phyloP scores from a whole-genome alignment of 345 rosid genomes.

The Gossypium bickii region DNA sequence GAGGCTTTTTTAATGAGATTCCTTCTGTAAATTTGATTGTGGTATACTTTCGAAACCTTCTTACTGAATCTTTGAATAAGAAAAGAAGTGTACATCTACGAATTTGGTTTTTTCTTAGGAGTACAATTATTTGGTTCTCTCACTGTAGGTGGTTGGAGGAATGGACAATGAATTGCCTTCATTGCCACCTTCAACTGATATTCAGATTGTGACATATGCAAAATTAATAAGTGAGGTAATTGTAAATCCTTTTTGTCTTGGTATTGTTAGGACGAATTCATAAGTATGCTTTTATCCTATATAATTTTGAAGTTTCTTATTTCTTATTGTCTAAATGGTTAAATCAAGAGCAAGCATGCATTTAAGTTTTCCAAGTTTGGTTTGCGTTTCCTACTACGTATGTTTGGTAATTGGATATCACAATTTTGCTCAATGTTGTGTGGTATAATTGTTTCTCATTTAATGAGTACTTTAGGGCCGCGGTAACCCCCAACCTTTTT shows the following conservation, averaged over 20 bases:
- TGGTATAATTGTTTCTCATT: conserved; percentile 14
- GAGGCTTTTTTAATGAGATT: conserved; percentile 77
- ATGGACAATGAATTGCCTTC: conserved; percentile 73
- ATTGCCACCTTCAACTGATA: conserved; percentile 66
- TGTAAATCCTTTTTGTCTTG: conserved; percentile 12
- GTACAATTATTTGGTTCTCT: conserved; percentile 18
- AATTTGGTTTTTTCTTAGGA: conserved; percentile 9
- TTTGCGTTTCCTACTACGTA: too few species aligned
- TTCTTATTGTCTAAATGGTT: too few species aligned
- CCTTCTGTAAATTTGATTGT: conserved; percentile 74
- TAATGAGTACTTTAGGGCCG: conserved; percentile 47
- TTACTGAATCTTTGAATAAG: conserved; percentile 5
- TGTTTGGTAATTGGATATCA: neutral
- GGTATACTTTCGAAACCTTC: conserved; percentile 46
- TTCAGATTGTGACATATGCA: conserved; percentile 65
- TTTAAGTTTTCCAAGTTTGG: too few species aligned
- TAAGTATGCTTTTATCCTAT: neutral
- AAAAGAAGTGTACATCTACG: conserved; percentile 2
- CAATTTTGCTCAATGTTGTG: neutral
- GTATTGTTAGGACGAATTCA: neutral
- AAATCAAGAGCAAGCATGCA: too few species aligned
- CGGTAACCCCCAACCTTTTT: conserved; percentile 52
- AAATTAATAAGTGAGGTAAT: conserved; percentile 77
- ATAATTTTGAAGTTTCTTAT: neutral
- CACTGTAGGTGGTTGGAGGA: conserved; percentile 86